Percentiles rank a stretch among this genome's conserved stretches.
phyloP scores from a whole-genome alignment of 176 grass and related monocot genomes.

The Dactylis glomerata region DNA sequence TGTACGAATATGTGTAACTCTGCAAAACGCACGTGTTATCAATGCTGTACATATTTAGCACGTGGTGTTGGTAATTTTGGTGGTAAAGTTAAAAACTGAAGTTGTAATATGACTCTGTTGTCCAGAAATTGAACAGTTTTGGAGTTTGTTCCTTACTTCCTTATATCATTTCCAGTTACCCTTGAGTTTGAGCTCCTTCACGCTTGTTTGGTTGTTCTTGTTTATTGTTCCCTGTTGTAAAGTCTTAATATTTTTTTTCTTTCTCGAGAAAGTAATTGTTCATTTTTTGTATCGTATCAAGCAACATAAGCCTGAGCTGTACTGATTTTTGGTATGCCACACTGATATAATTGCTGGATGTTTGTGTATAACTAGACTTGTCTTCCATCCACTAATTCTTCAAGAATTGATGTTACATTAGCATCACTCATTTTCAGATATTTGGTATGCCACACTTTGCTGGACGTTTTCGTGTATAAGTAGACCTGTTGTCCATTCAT shows the following conservation, averaged over 20 bases:
- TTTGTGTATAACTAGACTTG: not conserved
- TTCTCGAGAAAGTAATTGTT: too few species aligned
- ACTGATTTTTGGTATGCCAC: too few species aligned
- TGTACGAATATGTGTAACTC: constrained; percentile 25
- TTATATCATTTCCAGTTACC: not conserved
- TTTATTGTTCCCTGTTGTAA: too few species aligned
- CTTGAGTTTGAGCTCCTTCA: too few species aligned
- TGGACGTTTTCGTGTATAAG: too few species aligned
- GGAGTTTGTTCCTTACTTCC: not conserved
- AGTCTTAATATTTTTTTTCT: too few species aligned
- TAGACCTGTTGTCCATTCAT: not conserved
- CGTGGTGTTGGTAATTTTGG: constrained; percentile 29
- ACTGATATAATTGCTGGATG: too few species aligned
- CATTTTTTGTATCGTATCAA: too few species aligned
- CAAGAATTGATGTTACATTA: not conserved
- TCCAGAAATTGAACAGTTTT: constrained; percentile 20
- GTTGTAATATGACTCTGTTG: constrained; percentile 16
- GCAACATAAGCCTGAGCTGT: too few species aligned
- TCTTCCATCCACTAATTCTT: not conserved
- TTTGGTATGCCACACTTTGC: too few species aligned
- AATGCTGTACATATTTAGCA: constrained; percentile 48
- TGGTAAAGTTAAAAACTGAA: constrained; percentile 10
- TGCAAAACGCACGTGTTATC: constrained; percentile 29
- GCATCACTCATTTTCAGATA: not conserved
- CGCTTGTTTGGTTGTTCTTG: too few species aligned